phyloP scores from a whole-genome alignment of 805 yeast genomes.

The Wickerhamomyces canadensis region DNA sequence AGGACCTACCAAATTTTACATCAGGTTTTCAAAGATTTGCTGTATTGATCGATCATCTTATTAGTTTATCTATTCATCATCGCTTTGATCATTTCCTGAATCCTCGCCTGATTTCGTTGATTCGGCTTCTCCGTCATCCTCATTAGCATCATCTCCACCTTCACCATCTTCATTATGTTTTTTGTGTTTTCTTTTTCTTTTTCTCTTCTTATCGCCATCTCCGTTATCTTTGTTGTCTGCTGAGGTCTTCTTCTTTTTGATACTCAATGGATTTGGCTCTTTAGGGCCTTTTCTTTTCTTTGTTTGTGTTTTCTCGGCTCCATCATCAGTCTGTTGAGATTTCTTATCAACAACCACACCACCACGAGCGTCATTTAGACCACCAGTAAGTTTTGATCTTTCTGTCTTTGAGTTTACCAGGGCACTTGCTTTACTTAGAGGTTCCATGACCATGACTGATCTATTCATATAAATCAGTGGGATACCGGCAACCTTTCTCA shows the following conservation, averaged over 20 bases:
- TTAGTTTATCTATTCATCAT: background rate
- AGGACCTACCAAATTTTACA: too few species aligned
- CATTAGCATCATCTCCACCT: background rate
- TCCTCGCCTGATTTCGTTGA: too few species aligned
- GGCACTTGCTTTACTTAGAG: conserved; percentile 69
- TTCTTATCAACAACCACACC: conserved; percentile 34
- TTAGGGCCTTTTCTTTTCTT: conserved; percentile 65
- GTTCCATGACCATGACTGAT: conserved; percentile 95
- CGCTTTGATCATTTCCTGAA: too few species aligned
- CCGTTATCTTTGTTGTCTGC: conserved; percentile 11
- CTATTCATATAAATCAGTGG: conserved; percentile 85
- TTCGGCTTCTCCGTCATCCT: background rate
- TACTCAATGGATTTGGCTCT: conserved; percentile 87
- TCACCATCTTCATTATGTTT: conserved; percentile 10
- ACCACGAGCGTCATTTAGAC: conserved; percentile 65
- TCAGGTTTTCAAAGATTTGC: too few species aligned
- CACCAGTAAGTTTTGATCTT: conserved; percentile 61
- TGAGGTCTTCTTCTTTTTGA: conserved; percentile 60
- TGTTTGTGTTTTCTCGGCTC: conserved; percentile 20
- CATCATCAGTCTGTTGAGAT: too few species aligned
- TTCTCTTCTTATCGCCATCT: conserved; percentile 12
- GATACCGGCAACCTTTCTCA: conserved; percentile 81
- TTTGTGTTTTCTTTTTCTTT: conserved; percentile 19
- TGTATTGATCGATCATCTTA: too few species aligned
- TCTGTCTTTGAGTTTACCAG: conserved; percentile 48